Base-by-base conservation (phyloP, 495 filamentous ascomycete species). In the Hypoxylon lienhwacheense region DNA sequence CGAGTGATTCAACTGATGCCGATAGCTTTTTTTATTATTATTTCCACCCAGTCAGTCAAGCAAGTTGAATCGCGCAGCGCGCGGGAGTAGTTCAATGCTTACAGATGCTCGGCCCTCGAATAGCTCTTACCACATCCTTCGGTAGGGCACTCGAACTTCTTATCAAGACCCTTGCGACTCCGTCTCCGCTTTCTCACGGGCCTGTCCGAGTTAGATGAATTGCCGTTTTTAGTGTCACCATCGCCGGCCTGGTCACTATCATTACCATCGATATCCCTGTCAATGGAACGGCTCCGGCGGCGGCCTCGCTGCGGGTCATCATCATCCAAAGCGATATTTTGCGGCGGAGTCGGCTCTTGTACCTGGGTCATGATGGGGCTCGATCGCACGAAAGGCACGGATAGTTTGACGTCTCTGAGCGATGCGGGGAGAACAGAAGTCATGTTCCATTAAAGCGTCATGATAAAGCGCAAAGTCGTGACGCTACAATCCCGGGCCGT, bases 111-210 rank as follows among this genome's bases (percentile, higher is more conserved):
- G 16, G 92, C 92, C 60, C 93, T 83, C 16, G 92, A 97, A 71
- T 98, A 98, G 66, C 86, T 91, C 78, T 96, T 98, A 17, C 89
- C 90, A 58, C 93, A 98, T 20, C 86, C 89, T 57, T 90, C 86
- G 39, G 89, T 84, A 7, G 87, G 85, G 69, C 93, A 98, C 59
- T 91, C 87, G 57, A 96, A 98, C 66, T 96, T 97, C 73, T 93
- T 96, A 69, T 97, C 92, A 24, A 87, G 75, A 21, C 87, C 87
- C 68, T 95, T 96, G 53, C 92, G 86, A 72, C 87, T 91, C 61
- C 88, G 79, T 65, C 89, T 83, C 47, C 90, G 79, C 70, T 91
- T 93, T 52, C 83, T 82, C 12, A 74, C 71, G 8, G 77, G 77
- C 5, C 78, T 77, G 43, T 82, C 78, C 17, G 75, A 78, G 48